Conservation (phyloP, 352 stramenopile genomes). For the Hyaloperonospora brassicae region DNA sequence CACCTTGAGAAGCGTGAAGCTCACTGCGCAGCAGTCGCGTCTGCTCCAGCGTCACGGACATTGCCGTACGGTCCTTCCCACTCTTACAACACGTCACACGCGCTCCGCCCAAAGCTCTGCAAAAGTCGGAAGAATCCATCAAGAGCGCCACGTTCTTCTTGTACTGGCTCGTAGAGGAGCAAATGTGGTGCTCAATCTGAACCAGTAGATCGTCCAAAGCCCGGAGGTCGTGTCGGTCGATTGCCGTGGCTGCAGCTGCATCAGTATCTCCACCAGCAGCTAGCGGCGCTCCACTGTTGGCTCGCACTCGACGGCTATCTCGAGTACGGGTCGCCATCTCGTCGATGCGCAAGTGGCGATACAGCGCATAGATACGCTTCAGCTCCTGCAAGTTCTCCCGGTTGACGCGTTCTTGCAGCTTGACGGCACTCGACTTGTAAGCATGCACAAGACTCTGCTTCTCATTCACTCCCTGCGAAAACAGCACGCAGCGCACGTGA, state of each 20-base stretch:
- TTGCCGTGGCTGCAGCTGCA: constrained; percentile 25
- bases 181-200: constrained; percentile 71
- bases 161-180: constrained; percentile 52
- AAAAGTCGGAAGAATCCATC: constrained; percentile 80
- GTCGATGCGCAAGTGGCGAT: constrained; percentile 36
- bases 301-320: constrained; percentile 20
- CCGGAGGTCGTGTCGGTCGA: constrained; percentile 34
- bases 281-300: constrained; percentile 10
- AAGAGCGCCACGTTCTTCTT: constrained; percentile 79
- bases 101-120: constrained; percentile 79
- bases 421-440: constrained; percentile 65
- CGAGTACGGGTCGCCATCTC: constrained; percentile 28
- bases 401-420: constrained; percentile 74
- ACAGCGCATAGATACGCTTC: constrained; percentile 51
- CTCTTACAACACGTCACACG: constrained; percentile 96
- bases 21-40: constrained; percentile 50
- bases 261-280: constrained; percentile 12
- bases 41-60: constrained; percentile 95
- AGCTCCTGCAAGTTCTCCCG: constrained; percentile 69
- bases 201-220: constrained; percentile 56
- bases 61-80: constrained; percentile 95
- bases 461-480: constrained; percentile 79
- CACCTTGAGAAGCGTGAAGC: constrained; percentile 45
- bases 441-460: constrained; percentile 79
- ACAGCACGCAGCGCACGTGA: constrained; percentile 58